These are phyloP conservation scores for Ophiostoma ulmi DNA, from an alignment of 2,329 filamentous ascomycete genomes.

Conservation along the genomic window DNA sequence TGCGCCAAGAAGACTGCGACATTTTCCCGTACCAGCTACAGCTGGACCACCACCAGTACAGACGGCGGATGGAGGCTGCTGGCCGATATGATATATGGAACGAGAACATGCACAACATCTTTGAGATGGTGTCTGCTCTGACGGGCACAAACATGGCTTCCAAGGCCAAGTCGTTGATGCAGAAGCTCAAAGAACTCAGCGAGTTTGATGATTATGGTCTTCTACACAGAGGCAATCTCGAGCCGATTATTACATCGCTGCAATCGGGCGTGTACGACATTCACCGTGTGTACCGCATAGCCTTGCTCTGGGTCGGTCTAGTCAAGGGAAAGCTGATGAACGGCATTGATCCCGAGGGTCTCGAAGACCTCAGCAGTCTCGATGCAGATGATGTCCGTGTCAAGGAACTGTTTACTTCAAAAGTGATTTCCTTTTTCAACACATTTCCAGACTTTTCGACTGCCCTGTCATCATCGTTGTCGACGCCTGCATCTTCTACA, in stretches of 20 bases:
- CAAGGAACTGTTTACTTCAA: background rate
- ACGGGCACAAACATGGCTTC: slow-evolving; percentile 24
- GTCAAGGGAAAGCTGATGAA: background rate
- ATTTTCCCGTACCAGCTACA: slow-evolving; percentile 32
- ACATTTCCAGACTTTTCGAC: background rate
- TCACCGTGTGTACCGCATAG: slow-evolving; percentile 35
- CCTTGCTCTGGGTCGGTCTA: slow-evolving; percentile 30
- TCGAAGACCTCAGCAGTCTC: background rate
- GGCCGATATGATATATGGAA: slow-evolving; percentile 38
- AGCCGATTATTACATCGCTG: background rate
- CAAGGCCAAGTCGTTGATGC: background rate
- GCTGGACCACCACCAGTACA: slow-evolving; percentile 16
- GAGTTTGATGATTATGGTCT: background rate
- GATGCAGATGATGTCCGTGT: background rate
- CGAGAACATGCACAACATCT: slow-evolving; percentile 46
- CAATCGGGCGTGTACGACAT: slow-evolving; percentile 31
- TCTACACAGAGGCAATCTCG: background rate
- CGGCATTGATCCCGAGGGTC: background rate
- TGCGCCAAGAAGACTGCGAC: slow-evolving; percentile 34
- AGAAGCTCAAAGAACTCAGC: background rate
- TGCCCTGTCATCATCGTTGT: background rate
- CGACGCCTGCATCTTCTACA: background rate
- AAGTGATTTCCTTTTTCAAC: background rate
- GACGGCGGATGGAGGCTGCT: slow-evolving; percentile 21
- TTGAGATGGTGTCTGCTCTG: slow-evolving; percentile 43